These are phyloP conservation scores for Polytrichum formosum DNA, from an alignment of 225 moss, liverwort and hornwort species.

Conservation along the genomic window DNA sequence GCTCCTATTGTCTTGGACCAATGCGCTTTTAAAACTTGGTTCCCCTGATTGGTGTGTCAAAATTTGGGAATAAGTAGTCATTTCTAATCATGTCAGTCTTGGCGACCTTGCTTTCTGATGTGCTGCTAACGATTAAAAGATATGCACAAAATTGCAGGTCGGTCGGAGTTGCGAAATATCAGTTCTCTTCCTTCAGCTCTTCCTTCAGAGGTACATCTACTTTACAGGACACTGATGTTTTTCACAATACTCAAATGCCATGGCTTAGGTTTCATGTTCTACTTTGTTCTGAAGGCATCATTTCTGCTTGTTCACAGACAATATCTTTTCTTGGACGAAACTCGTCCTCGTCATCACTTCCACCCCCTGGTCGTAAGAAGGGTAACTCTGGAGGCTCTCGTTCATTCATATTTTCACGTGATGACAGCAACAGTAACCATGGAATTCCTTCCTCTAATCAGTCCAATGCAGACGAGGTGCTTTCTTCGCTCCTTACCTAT, in stretches of 20 bases:
- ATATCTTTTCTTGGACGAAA: constrained; percentile 66
- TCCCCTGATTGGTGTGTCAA: not conserved
- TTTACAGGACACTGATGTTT: not conserved
- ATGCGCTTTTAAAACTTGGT: not conserved
- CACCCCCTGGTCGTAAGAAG: constrained; percentile 55
- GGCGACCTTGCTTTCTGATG: no score
- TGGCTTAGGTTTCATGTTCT: not conserved
- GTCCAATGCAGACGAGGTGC: constrained; percentile 48
- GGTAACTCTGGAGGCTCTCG: constrained; percentile 64
- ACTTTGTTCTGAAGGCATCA: not conserved
- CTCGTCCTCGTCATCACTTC: constrained; percentile 48
- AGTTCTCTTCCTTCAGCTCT: constrained; percentile 7
- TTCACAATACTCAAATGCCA: not conserved
- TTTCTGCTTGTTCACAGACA: constrained; percentile 39
- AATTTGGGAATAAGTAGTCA: no score
- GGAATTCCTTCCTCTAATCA: constrained; percentile 26
- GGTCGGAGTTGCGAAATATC: no score
- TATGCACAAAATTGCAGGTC: no score
- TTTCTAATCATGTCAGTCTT: no score
- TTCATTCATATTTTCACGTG: constrained; percentile 85
- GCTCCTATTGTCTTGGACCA: constrained; percentile 1
- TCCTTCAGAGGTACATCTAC: constrained; percentile 26
- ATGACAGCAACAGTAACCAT: constrained; percentile 77
- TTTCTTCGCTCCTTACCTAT: no score
- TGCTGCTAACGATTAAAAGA: no score